These are phyloP conservation scores for Nakaseomyces uthaithaninus DNA, from an alignment of 1,139 yeast species.

Conservation along the genomic window DNA sequence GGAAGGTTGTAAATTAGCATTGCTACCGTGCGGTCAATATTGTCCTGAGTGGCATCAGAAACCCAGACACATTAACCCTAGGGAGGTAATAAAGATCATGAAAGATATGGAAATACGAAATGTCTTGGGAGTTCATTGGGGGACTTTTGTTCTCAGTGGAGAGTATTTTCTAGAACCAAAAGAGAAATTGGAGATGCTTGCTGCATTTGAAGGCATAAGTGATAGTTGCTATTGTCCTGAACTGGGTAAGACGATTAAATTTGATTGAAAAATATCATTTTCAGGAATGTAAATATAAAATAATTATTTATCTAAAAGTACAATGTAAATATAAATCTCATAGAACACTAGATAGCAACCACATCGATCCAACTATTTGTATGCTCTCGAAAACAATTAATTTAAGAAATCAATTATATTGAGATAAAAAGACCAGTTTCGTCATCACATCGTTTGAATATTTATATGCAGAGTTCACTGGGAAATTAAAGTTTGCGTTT, in stretches of 20 bases:
- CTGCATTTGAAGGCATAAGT: slow-evolving; percentile 29
- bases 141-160: slow-evolving; percentile 81
- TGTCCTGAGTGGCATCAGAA: slow-evolving; percentile 92
- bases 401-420: no score
- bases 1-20: slow-evolving; percentile 52
- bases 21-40: slow-evolving; percentile 90
- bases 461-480: neutral
- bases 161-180: slow-evolving; percentile 85
- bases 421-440: no score
- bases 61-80: slow-evolving; percentile 81
- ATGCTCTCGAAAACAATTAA: no score
- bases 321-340: no score
- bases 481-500: neutral
- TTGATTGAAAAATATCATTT: slow-evolving; percentile 19
- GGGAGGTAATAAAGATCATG: slow-evolving; percentile 64
- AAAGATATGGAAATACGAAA: slow-evolving; percentile 50
- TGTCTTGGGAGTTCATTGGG: slow-evolving; percentile 92
- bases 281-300: no score
- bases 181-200: slow-evolving; percentile 37
- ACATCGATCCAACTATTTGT: no score
- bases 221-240: slow-evolving; percentile 44
- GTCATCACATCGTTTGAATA: no score
- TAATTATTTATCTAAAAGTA: no score
- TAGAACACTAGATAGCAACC: no score
- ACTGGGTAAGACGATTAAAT: slow-evolving; percentile 45